These are phyloP conservation scores for Cyberlindnera maritima DNA, from an alignment of 805 yeast genomes.

Conservation along the genomic window DNA sequence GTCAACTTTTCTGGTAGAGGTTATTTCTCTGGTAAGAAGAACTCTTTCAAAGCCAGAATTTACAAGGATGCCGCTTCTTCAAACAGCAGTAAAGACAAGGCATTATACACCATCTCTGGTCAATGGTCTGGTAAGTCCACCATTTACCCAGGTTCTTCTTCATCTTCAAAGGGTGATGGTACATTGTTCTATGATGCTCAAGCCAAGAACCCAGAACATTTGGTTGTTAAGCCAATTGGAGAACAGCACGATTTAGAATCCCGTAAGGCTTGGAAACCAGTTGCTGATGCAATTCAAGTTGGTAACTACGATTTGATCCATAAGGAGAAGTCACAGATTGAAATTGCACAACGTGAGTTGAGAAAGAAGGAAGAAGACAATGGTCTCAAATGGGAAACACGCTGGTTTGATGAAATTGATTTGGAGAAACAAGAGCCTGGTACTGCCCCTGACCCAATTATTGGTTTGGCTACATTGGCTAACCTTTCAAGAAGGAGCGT, in stretches of 20 bases:
- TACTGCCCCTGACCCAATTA: conserved; percentile 37
- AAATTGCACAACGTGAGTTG: conserved; percentile 79
- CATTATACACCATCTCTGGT: conserved; percentile 78
- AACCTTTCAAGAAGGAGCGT: conserved; percentile 60
- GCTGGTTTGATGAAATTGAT: conserved; percentile 71
- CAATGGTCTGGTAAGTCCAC: conserved; percentile 87
- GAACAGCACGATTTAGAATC: conserved; percentile 80
- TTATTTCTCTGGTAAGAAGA: conserved; percentile 92
- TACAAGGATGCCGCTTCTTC: conserved; percentile 50
- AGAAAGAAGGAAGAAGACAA: conserved; percentile 68
- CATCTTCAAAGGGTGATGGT: conserved; percentile 43
- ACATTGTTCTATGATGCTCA: conserved; percentile 64
- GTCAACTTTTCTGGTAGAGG: conserved; percentile 91
- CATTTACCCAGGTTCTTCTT: conserved; percentile 54
- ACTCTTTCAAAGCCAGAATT: conserved; percentile 84
- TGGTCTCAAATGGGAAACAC: conserved; percentile 67
- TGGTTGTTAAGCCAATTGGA: conserved; percentile 76
- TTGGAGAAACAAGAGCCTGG: conserved; percentile 30
- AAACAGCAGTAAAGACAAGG: conserved; percentile 49
- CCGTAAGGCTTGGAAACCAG: conserved; percentile 86
- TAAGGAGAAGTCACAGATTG: conserved; percentile 72
- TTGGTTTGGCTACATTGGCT: conserved; percentile 44
- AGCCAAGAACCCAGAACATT: conserved; percentile 46
- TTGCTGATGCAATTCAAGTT: conserved; percentile 78
- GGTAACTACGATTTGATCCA: conserved; percentile 78